Conservation (phyloP, 345 rosid species). For the Arabidopsis arenosa region DNA sequence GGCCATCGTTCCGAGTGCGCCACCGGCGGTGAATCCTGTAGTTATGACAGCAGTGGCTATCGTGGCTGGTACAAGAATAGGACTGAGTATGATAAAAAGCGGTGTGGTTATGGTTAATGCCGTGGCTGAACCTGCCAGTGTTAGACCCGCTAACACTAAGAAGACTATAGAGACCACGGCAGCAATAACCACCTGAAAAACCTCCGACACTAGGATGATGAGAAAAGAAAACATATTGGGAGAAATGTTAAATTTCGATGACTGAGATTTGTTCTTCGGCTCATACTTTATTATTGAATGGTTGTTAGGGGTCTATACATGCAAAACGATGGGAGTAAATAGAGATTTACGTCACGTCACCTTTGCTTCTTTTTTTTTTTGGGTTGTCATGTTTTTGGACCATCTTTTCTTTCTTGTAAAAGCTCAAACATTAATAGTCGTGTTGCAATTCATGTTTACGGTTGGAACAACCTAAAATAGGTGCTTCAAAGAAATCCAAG, state of each 20-base stretch:
- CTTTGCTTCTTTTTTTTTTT: conserved; percentile 1
- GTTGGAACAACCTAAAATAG: conserved; percentile 20
- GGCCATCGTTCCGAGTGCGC: conserved; percentile 67
- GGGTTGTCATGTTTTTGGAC: conserved; percentile 22
- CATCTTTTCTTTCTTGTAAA: conserved; percentile 10
- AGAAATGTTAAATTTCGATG: not conserved
- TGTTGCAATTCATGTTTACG: conserved; percentile 7
- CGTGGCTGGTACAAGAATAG: conserved; percentile 71
- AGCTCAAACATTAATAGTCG: conserved; percentile 21
- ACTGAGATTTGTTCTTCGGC: not conserved
- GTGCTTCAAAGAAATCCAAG: conserved; percentile 7
- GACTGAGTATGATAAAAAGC: conserved; percentile 77
- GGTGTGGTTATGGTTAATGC: conserved; percentile 71
- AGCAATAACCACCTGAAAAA: conserved; percentile 37
- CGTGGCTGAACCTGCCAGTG: conserved; percentile 63
- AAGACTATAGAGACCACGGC: conserved; percentile 65
- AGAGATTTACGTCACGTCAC: conserved; percentile 29
- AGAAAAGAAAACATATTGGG: conserved; percentile 22
- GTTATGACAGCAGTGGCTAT: conserved; percentile 52
- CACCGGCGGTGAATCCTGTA: conserved; percentile 67
- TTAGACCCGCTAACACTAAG: conserved; percentile 63
- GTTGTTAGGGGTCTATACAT: conserved; percentile 3
- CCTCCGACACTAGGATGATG: not conserved
- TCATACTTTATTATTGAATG: not conserved
- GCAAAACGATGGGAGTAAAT: conserved; percentile 2